Conservation (phyloP, 768 basidiomycete species). For the Pulveroboletus sp. region DNA sequence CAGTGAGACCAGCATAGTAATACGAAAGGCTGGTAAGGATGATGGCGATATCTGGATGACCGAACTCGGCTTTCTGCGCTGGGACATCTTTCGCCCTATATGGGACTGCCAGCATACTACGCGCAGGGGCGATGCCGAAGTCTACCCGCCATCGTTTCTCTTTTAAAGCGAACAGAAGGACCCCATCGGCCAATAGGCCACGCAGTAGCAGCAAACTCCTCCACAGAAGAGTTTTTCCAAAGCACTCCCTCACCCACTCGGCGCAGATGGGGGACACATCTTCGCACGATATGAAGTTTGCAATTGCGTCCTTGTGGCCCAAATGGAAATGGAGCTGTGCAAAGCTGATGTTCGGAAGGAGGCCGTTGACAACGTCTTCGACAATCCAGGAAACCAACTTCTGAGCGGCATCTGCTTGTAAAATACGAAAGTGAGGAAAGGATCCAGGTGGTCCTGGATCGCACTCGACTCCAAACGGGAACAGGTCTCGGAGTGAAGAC, state of each 20-base stretch:
- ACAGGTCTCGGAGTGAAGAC: background rate
- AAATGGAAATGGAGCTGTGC: background rate
- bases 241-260: too few species aligned
- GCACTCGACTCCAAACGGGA: slow-evolving; percentile 9
- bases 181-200: slow-evolving; percentile 26
- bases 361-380: slow-evolving; percentile 4
- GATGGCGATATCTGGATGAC: slow-evolving; percentile 25
- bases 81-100: slow-evolving; percentile 28
- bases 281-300: slow-evolving; percentile 14
- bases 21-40: slow-evolving; percentile 14
- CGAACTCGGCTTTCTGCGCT: slow-evolving; percentile 21
- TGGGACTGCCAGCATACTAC: slow-evolving; percentile 25
- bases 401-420: slow-evolving; percentile 4
- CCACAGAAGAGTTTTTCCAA: too few species aligned
- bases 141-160: slow-evolving; percentile 28
- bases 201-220: too few species aligned
- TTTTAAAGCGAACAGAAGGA: slow-evolving; percentile 17
- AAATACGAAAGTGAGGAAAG: too few species aligned
- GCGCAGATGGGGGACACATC: too few species aligned
- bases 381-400: slow-evolving; percentile 6
- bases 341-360: too few species aligned
- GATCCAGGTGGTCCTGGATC: too few species aligned
- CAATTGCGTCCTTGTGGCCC: slow-evolving; percentile 4
- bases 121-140: slow-evolving; percentile 12
- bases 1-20: slow-evolving; percentile 24